Base-by-base conservation (phyloP, 306 rosid species). In the Inga laurina region DNA sequence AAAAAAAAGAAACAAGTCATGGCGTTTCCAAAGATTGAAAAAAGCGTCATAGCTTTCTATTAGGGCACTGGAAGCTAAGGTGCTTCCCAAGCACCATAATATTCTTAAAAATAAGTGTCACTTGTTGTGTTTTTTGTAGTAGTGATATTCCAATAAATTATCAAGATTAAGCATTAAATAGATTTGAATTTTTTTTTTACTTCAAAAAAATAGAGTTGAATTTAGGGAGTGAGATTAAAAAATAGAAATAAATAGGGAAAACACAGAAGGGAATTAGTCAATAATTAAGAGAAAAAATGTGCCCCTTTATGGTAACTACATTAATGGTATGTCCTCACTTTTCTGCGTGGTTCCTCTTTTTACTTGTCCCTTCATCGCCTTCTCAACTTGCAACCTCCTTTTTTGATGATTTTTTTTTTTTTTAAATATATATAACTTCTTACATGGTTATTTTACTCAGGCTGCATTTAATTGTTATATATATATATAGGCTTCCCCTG, bases 251-350 rank as follows among this genome's bases (percentile, higher is more conserved):
- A 10, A 13, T 10, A 59, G 41, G 46, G 46, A 72, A 16, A 12
- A 78, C 24, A 83, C 15, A 6, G 19, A 13, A 74, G 81, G 54
- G 66, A 84, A 62, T 64, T 3, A 41, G 41, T 41, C 44, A 37
- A 68, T 68, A 3, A 15, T 68, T 41, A 8, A 19, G 66, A n/a
- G 66, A 10, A 59, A 0, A 59, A 22, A n/a, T 74, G 59, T 54
- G 64, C 19, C 74, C 67, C 84, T 54, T 69, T 21, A 69, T 75
- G 74, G 37, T 77, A 37, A 79, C 27, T 45, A 21, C 81, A 84
- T 84, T 73, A 57, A 41, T 21, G 46, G 68, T 46, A 69, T 84
- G 81, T 49, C 35, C 74, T 43, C 78, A 57, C 64, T 52, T 52
- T 52, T 18, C 59, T 52, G 22, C 4, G 9, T 2, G 59, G 7